phyloP scores from a whole-genome alignment of 1,139 yeast species.

The Candida mesenterica region DNA sequence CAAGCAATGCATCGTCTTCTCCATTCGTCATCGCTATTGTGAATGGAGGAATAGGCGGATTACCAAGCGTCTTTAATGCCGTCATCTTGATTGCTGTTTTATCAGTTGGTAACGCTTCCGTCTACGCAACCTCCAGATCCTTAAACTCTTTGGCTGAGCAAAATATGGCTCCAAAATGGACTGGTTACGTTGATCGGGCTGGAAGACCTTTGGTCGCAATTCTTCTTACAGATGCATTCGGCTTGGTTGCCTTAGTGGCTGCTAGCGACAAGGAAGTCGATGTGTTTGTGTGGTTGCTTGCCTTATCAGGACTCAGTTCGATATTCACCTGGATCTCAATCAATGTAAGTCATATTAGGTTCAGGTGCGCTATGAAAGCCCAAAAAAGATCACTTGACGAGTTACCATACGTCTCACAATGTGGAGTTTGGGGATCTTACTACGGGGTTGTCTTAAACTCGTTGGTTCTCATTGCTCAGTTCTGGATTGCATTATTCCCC shows the following conservation, averaged over 20 bases:
- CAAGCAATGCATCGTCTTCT: slow-evolving; percentile 50
- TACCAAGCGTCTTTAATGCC: slow-evolving; percentile 54
- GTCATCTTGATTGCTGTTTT: slow-evolving; percentile 48
- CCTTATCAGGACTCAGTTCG: slow-evolving; percentile 81
- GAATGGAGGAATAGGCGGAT: slow-evolving; percentile 51
- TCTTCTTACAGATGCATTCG: slow-evolving; percentile 41
- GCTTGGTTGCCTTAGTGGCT: slow-evolving; percentile 70
- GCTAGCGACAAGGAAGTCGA: slow-evolving; percentile 62
- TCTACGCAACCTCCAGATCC: slow-evolving; percentile 34
- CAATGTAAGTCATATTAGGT: slow-evolving; percentile 72
- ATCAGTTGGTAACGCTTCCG: slow-evolving; percentile 47
- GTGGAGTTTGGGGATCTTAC: slow-evolving; percentile 69
- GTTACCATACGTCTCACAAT: slow-evolving; percentile 65
- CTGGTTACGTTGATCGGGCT: slow-evolving; percentile 31
- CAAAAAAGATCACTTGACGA: slow-evolving; percentile 68
- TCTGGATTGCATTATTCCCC: slow-evolving; percentile 77
- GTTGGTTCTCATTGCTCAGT: slow-evolving; percentile 72
- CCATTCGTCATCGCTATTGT: slow-evolving; percentile 62
- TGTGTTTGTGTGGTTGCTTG: slow-evolving; percentile 78
- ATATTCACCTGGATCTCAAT: slow-evolving; percentile 84
- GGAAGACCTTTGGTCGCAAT: slow-evolving; percentile 35
- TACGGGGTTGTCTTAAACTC: slow-evolving; percentile 61
- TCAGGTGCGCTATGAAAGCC: slow-evolving; percentile 66
- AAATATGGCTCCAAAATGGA: slow-evolving; percentile 33
- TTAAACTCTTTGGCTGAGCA: slow-evolving; percentile 33